phyloP scores from a whole-genome alignment of 495 filamentous ascomycete species.

The Schizothecium vesticola region DNA sequence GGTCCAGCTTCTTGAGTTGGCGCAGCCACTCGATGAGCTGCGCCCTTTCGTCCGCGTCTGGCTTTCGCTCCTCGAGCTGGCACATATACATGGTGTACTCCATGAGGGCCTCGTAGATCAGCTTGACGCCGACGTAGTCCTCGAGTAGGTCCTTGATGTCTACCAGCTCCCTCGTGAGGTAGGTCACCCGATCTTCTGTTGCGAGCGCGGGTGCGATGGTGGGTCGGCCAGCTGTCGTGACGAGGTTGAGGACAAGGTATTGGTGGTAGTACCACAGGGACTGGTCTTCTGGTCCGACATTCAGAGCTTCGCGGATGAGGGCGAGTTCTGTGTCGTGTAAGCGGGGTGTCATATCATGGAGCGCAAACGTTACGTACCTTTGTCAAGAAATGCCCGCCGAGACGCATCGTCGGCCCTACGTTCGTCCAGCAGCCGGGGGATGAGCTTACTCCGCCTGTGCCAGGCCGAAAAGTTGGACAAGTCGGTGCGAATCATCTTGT shows the following conservation, averaged over 20 bases:
- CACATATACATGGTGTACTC: conserved; percentile 52
- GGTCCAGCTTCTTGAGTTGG: conserved; percentile 61
- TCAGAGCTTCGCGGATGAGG: conserved; percentile 68
- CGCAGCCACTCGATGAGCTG: conserved; percentile 56
- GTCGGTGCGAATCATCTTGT: conserved; percentile 72
- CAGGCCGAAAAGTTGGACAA: conserved; percentile 96
- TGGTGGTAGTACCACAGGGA: conserved; percentile 96
- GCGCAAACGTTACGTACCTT: conserved; percentile 44
- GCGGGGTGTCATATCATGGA: neutral
- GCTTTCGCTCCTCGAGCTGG: conserved; percentile 35
- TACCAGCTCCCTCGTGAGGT: conserved; percentile 63
- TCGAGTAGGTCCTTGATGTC: conserved; percentile 67
- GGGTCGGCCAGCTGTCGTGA: conserved; percentile 32
- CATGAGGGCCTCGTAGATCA: conserved; percentile 73
- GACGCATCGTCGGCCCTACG: conserved; percentile 55
- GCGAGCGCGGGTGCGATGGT: conserved; percentile 60
- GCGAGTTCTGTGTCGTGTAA: conserved; percentile 52
- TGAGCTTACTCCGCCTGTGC: conserved; percentile 83
- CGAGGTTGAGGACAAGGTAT: conserved; percentile 63
- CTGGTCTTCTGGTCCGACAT: conserved; percentile 84
- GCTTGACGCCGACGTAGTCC: conserved; percentile 69
- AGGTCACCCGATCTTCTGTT: conserved; percentile 54
- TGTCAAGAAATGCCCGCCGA: conserved; percentile 64
- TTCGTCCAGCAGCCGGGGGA: conserved; percentile 67
- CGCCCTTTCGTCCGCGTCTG: conserved; percentile 34